Evolutionary conservation across 371 early-diverging fungal species (phyloP).

Genomic region (Mycotypha africana): DNA sequence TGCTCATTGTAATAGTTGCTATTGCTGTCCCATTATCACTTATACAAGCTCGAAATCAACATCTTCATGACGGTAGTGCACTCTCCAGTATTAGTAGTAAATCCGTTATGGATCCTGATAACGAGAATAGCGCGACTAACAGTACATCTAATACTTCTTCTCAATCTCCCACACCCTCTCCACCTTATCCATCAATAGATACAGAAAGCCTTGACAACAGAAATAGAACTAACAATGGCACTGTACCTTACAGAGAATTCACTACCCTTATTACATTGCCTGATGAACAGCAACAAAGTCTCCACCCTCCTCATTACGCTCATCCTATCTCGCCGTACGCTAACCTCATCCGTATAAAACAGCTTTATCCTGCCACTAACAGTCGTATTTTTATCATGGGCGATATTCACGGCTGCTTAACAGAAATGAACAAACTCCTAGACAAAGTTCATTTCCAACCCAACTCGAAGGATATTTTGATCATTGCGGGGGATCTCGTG

Average conservation of each 20-base stretch:
- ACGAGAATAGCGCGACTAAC: no score
- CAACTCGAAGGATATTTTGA: conserved; percentile 42
- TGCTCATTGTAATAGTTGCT: not conserved
- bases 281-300: no score
- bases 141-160: no score
- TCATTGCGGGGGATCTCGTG: conserved; percentile 64
- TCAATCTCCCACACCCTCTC: no score
- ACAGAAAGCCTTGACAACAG: not conserved
- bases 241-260: no score
- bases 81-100: no score
- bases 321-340: conserved; percentile 28
- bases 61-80: not conserved
- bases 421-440: conserved; percentile 48
- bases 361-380: not conserved
- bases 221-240: not conserved
- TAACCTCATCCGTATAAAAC: conserved; percentile 20
- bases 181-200: not conserved
- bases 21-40: not conserved
- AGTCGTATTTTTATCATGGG: conserved; percentile 56
- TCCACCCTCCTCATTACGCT: conserved; percentile 9
- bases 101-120: no score
- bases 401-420: conserved; percentile 62
- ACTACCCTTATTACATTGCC: no score
- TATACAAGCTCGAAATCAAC: not conserved
- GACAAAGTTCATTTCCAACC: conserved; percentile 33